Evolutionary conservation across 73 alveolate species (phyloP).

Genomic region (Paramecium octaurelia): DNA sequence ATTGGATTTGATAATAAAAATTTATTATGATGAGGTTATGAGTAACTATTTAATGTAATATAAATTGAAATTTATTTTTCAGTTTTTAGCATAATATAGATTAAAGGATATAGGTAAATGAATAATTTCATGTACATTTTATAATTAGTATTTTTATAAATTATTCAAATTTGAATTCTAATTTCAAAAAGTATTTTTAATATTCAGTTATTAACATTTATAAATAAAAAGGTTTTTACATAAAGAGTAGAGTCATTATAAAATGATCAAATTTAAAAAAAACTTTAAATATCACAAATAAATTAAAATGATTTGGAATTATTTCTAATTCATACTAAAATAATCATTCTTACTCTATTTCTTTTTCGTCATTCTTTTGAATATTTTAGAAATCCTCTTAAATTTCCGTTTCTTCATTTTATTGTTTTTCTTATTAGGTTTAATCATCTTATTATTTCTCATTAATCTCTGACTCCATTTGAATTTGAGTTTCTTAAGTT

Average conservation of each 20-base stretch:
- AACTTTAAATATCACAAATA: not conserved
- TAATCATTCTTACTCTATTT: not conserved
- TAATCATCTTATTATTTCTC: not conserved
- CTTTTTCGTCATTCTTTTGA: not conserved
- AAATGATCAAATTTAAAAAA: not conserved
- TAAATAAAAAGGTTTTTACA: too few relatives aligned
- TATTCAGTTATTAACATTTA: too few relatives aligned
- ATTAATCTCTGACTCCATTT: not conserved
- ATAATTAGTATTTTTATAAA: too few relatives aligned
- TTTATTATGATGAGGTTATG: not conserved
- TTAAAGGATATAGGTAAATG: too few relatives aligned
- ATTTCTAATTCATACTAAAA: not conserved
- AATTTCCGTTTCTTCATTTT: not conserved
- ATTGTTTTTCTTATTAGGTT: not conserved
- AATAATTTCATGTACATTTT: too few relatives aligned
- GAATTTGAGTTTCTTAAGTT: not conserved
- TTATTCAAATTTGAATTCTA: not conserved
- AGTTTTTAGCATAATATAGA: too few relatives aligned
- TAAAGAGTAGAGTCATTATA: not conserved
- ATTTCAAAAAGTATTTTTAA: too few relatives aligned
- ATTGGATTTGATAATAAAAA: too few relatives aligned
- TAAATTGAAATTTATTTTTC: not conserved
- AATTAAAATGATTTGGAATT: not conserved
- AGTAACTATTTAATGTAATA: too few relatives aligned
- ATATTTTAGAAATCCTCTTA: not conserved